Conservation (phyloP, 805 yeast genomes). For the Cyberlindnera meyerae region DNA sequence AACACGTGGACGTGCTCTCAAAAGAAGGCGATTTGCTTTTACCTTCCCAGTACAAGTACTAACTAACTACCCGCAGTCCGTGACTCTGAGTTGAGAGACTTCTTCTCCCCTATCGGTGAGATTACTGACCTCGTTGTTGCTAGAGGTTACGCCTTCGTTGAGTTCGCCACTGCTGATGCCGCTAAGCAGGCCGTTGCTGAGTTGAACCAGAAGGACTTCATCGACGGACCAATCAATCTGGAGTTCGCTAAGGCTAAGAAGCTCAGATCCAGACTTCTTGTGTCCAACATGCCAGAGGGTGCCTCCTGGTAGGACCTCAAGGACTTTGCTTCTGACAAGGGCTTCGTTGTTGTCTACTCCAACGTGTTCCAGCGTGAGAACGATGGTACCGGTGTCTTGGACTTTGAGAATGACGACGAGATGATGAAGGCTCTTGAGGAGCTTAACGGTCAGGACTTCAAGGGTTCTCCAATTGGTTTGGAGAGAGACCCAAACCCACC, state of each 20-base stretch:
- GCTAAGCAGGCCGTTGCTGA: slow-evolving; percentile 74
- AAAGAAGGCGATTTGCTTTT: too few relatives aligned
- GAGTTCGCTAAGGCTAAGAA: slow-evolving; percentile 40
- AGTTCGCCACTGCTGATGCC: slow-evolving; percentile 66
- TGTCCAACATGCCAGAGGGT: slow-evolving; percentile 66
- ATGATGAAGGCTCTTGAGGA: slow-evolving; percentile 69
- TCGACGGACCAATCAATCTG: slow-evolving; percentile 44
- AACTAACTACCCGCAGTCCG: slow-evolving; percentile 25
- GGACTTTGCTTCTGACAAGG: slow-evolving; percentile 82
- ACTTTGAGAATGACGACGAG: slow-evolving; percentile 60
- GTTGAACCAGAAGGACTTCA: slow-evolving; percentile 66
- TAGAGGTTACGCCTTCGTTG: slow-evolving; percentile 88
- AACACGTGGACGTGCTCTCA: too few relatives aligned
- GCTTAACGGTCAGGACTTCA: slow-evolving; percentile 65
- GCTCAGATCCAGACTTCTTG: slow-evolving; percentile 70
- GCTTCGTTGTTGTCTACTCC: slow-evolving; percentile 57
- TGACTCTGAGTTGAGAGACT: slow-evolving; percentile 61
- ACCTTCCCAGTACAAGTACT: too few relatives aligned
- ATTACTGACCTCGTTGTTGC: slow-evolving; percentile 62
- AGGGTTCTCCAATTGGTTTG: slow-evolving; percentile 63
- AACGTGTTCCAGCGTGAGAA: slow-evolving; percentile 42
- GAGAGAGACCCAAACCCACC: slow-evolving; percentile 69
- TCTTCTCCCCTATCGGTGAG: slow-evolving; percentile 62
- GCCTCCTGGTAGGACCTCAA: slow-evolving; percentile 86
- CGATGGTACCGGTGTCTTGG: slow-evolving; percentile 43